Evolutionary conservation across 169 alveolate species (phyloP), one percentile per base, ranked within the genome.

Genomic region (Plasmodium gonderi): DNA sequence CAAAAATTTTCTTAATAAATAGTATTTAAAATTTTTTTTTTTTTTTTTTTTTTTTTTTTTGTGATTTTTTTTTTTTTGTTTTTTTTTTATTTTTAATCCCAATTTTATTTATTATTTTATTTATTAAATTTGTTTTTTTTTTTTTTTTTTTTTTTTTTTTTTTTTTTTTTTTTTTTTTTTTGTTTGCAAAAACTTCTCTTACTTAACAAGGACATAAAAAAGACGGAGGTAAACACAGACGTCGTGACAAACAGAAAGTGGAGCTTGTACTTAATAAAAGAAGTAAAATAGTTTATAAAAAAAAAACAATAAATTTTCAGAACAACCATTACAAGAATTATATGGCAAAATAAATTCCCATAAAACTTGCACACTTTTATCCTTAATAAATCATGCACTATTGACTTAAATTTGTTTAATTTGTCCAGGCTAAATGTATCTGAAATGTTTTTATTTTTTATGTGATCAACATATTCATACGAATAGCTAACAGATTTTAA

Each of bases 401-500:
- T 12, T 8, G 78, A 72, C 54, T 60, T 83, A 42, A 83, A 83
- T 8, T 83, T 69, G 23, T 20, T 23, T 26, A 72, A 40, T 17
- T 83, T 54, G 38, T 49, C 31, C 49, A 72, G 3, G 31, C 23
- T 72, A 51, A 45, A 83, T 42, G 76, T 69, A 40, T 49, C 64
- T 38, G 85, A 74, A 17, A 83, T 31, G 26, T 72, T 72, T 49
- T 51, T 83, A 23, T 69, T 54, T 44, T 83, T 83, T 69, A 83
- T 83, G n/a, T 83, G 45, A 26, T 83, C 83, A 47, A 83, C 33
- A 60, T 72, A 83, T 40, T 83, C 79, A 83, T 74, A 31, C 74
- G 68, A 82, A 60, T 83, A 42, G 2, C 67, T 83, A 33, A 74
- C 31, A 26, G 85, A 75, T 83, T 38, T 44, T 17, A 72, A 76